Percentiles rank a stretch among this genome's conserved stretches.
These are phyloP conservation scores for Cucumis sativus DNA, from an alignment of 306 rosid species.

Conservation along the genomic window Cucumber_9930_V3 NC_026657.2:35923001-35923500, in stretches of 20 bases:
- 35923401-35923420: conserved; percentile 46
- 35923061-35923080: neutral
- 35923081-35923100: too few relatives aligned
- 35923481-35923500: conserved; percentile 38
- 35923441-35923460: conserved; percentile 20
- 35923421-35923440: conserved; percentile 30
- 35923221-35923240: neutral
- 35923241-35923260: neutral
- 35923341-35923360: conserved; percentile 27
- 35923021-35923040: neutral
- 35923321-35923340: conserved; percentile 35
- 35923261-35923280: conserved; percentile 24
- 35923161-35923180: neutral
- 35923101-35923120: too few relatives aligned
- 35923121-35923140: too few relatives aligned
- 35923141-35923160: neutral
- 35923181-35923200: neutral
- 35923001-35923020: neutral
- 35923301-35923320: conserved; percentile 42
- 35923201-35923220: neutral
- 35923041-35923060: neutral
- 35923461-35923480: conserved; percentile 32
- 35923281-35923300: conserved; percentile 52
- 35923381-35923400: conserved; percentile 36
- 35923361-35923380: conserved; percentile 32